Evolutionary conservation across 2,329 filamentous ascomycete genomes (phyloP), one percentile per base, ranked within the genome.

Genomic region (Penicillium janthinellum): DNA sequence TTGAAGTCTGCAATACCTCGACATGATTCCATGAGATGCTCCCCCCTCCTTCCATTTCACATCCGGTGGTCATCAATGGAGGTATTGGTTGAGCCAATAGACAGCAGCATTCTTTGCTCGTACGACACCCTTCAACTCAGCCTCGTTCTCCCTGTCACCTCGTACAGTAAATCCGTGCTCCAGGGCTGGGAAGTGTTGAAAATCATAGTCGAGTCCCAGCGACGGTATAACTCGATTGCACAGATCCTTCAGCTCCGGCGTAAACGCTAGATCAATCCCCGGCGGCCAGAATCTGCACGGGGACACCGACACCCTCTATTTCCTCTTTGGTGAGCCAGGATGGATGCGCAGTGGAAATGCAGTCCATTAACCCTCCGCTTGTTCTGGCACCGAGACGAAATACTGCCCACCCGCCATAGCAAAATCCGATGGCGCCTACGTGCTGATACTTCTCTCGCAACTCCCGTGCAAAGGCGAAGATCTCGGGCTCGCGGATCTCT

Each of bases 251-350:
- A 85, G 54, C 69, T 84, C 82, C 0, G 69, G 54, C 1, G 78
- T 74, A 64, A 75, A 84, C 17, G 66, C 54, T 0, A 39, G 55
- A 66, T 86, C 84, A 34, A 70, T 49, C 71, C 86, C 82, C 0
- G 83, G 82, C 1, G 82, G 82, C 81, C 6, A 86, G 65, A 5
- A 84, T 70, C 71, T 85, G 83, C n/a, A 80, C 73, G 0, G 83
- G 82, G 0, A 84, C 82, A 1, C 51, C 71, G 1, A 83, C 67
- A 0, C 67, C 73, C 14, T 81, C 75, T 17, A 86, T 78, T 57
- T 86, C 83, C 17, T 70, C 64, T 58, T 79, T 74, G 0, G 72
- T 78, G 22, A 84, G 57, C 42, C 77, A 62, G 0, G 74, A 77
- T 10, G 80, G 83, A 65, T 84, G 83, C 0, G 71, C 82, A 3